Percentiles rank a stretch among this genome's conserved stretches.
Evolutionary conservation across 768 basidiomycete species (phyloP).

Genomic region (Kwoniella shandongensis): DNA sequence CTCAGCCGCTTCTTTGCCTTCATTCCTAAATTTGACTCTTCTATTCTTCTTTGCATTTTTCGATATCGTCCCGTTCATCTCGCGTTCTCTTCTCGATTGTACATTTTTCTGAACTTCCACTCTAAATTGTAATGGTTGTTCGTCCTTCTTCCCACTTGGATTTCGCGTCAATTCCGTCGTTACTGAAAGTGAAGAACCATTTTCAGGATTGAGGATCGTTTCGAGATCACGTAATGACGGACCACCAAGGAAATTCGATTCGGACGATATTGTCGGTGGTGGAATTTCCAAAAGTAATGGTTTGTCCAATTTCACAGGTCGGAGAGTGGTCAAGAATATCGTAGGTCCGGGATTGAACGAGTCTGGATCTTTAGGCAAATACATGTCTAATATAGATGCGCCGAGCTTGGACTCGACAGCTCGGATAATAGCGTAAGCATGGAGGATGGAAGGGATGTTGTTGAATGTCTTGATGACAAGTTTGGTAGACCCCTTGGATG

Average conservation of each 20-base stretch:
- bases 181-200: neutral
- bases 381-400: slow-evolving; percentile 21
- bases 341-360: neutral
- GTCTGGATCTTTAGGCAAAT: slow-evolving; percentile 23
- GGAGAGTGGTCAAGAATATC: slow-evolving; percentile 26
- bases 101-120: slow-evolving; percentile 6
- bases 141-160: neutral
- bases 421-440: slow-evolving; percentile 35
- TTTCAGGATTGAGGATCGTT: slow-evolving; percentile 8
- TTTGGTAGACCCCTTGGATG: slow-evolving; percentile 22
- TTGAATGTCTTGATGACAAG: slow-evolving; percentile 17
- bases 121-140: slow-evolving; percentile 3
- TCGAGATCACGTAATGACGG: slow-evolving; percentile 23
- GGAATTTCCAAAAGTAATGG: slow-evolving; percentile 31
- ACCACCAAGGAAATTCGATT: slow-evolving; percentile 25
- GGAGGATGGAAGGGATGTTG: slow-evolving; percentile 21
- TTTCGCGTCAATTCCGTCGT: neutral
- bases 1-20: slow-evolving; percentile 29
- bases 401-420: slow-evolving; percentile 33
- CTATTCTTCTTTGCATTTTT: neutral
- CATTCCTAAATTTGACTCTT: slow-evolving; percentile 10
- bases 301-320: slow-evolving; percentile 20
- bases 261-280: slow-evolving; percentile 7
- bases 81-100: neutral
- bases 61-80: neutral